Conservation (phyloP, 1,284 basidiomycete species). For the Hypsizygus ulmarius region DNA sequence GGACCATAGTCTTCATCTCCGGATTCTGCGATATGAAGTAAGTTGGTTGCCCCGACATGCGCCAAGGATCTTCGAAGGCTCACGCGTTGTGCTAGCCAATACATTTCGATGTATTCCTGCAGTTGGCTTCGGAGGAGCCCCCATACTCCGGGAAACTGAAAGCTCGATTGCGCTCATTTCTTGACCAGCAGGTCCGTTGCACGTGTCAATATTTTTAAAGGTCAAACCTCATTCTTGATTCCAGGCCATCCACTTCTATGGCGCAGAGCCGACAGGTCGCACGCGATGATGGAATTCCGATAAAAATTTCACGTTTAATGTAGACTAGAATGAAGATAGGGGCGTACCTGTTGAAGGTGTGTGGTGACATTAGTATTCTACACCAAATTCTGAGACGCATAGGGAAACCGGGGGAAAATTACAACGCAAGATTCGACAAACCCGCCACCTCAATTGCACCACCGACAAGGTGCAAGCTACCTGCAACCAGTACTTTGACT, state of each 20-base stretch:
- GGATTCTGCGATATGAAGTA: conserved; percentile 65
- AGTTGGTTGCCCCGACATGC: conserved; percentile 6
- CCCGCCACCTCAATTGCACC: conserved; percentile 91
- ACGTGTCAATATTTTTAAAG: not conserved
- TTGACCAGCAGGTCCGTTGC: conserved; percentile 53
- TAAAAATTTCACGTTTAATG: not conserved
- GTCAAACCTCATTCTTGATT: not conserved
- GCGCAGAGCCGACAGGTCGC: conserved; percentile 27
- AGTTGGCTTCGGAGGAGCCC: conserved; percentile 29
- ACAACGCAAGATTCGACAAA: conserved; percentile 63
- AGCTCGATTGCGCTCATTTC: conserved; percentile 44
- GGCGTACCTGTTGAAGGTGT: conserved; percentile 1
- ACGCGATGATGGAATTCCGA: conserved; percentile 10
- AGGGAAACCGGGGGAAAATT: conserved; percentile 1
- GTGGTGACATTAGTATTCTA: too few relatives aligned
- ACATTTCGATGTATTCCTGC: conserved; percentile 52
- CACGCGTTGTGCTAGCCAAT: conserved; percentile 45
- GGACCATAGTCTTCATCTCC: conserved; percentile 47
- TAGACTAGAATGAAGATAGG: conserved; percentile 4
- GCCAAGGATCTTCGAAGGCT: not conserved
- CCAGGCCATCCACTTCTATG: conserved; percentile 54
- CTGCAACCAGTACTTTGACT: conserved; percentile 79
- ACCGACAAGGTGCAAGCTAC: conserved; percentile 93
- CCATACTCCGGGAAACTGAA: conserved; percentile 36
- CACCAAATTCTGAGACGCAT: not conserved